These are phyloP conservation scores for Fusarium bulbicola DNA, from an alignment of 2,329 filamentous ascomycete species.

Conservation along the genomic window DNA sequence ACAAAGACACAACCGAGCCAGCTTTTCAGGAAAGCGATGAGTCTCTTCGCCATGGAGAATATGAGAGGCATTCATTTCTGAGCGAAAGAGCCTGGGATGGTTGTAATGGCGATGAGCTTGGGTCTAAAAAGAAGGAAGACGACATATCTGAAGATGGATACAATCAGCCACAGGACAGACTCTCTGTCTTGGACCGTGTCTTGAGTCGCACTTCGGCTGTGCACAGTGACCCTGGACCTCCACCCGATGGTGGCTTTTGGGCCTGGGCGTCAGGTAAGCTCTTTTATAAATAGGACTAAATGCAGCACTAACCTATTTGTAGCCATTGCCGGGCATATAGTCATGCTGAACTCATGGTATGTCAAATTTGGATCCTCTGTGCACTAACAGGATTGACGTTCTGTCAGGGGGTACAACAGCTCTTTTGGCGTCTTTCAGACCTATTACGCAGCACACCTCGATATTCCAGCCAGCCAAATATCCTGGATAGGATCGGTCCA, in stretches of 20 bases:
- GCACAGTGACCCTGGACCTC: background rate
- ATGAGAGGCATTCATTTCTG: background rate
- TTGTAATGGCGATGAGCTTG: background rate
- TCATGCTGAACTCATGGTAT: constrained; percentile 11
- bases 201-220: background rate
- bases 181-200: background rate
- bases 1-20: background rate
- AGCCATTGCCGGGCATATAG: background rate
- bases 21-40: background rate
- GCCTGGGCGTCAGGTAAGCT: background rate
- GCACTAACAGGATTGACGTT: background rate
- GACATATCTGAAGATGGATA: background rate
- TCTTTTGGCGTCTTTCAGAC: background rate
- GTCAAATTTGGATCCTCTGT: fast-evolving
- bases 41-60: background rate
- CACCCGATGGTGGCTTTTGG: background rate
- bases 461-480: background rate
- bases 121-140: background rate
- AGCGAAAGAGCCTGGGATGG: background rate
- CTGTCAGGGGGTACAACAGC: background rate
- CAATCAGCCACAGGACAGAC: background rate
- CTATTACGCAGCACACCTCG: background rate
- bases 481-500: background rate
- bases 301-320: background rate
- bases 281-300: background rate